Conservation (phyloP, 2,329 filamentous ascomycete species). For the Alternaria sp. region DNA sequence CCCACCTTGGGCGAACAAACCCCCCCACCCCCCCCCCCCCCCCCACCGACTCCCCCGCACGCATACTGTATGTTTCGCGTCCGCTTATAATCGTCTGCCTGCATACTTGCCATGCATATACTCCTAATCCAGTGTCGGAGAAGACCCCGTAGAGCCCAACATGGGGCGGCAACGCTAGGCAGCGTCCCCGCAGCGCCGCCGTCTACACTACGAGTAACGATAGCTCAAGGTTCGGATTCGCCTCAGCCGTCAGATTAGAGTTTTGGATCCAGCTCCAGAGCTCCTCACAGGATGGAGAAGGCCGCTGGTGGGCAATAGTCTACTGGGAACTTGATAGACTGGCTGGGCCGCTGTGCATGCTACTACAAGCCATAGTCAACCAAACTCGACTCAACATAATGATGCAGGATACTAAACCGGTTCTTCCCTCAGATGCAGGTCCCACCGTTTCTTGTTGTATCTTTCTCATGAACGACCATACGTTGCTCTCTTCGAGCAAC, state of each 20-base stretch:
- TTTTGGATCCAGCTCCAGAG: neutral
- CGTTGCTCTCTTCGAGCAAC: neutral
- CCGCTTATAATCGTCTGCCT: neutral
- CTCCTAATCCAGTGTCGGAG: neutral
- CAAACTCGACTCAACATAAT: neutral
- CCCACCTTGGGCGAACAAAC: too few relatives aligned
- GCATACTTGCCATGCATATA: neutral
- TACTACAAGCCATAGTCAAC: neutral
- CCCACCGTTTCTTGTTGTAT: neutral
- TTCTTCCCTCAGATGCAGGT: neutral
- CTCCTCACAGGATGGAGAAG: neutral
- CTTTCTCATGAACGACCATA: neutral
- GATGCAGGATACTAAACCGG: neutral
- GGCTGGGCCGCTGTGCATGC: neutral
- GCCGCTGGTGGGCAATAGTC: neutral
- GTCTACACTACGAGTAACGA: neutral
- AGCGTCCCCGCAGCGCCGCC: neutral
- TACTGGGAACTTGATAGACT: neutral
- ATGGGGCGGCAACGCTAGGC: neutral
- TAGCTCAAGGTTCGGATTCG: neutral
- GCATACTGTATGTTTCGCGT: neutral
- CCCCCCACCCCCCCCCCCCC: too few relatives aligned
- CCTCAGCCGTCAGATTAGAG: neutral
- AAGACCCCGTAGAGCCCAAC: neutral
- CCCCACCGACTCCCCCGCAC: slow-evolving; percentile 5